Conservation (phyloP, 2,329 filamentous ascomycete species). For the Scopulariopsis brevicaulis region DNA sequence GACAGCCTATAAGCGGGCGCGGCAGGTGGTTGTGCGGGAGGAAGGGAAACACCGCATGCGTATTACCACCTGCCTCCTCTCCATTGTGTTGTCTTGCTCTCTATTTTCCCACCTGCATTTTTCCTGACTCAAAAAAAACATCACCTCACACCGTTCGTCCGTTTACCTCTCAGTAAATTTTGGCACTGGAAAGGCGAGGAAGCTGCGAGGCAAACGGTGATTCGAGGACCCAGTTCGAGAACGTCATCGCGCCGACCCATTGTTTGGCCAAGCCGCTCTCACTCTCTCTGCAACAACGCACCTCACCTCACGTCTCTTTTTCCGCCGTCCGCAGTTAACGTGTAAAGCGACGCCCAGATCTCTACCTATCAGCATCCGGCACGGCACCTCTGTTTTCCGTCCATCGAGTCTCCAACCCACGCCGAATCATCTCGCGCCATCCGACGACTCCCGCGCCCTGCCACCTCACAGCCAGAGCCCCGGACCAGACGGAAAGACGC, state of each 20-base stretch:
- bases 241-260: too few relatives aligned
- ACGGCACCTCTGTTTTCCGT: background rate
- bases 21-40: background rate
- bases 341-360: background rate
- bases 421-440: background rate
- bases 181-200: too few relatives aligned
- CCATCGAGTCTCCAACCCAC: background rate
- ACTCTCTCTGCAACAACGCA: background rate
- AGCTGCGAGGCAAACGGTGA: too few relatives aligned
- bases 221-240: too few relatives aligned
- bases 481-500: background rate
- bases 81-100: background rate
- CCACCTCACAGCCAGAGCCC: background rate
- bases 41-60: background rate
- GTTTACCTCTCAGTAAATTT: background rate
- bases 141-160: background rate
- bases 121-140: background rate
- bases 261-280: background rate
- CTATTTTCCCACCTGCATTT: background rate
- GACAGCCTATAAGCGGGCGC: conserved; percentile 1
- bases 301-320: background rate
- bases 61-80: background rate
- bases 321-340: background rate
- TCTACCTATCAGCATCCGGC: background rate
- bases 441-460: background rate